Conservation (phyloP, 352 stramenopile genomes). For the Hyaloperonospora arabidopsidis region DNA sequence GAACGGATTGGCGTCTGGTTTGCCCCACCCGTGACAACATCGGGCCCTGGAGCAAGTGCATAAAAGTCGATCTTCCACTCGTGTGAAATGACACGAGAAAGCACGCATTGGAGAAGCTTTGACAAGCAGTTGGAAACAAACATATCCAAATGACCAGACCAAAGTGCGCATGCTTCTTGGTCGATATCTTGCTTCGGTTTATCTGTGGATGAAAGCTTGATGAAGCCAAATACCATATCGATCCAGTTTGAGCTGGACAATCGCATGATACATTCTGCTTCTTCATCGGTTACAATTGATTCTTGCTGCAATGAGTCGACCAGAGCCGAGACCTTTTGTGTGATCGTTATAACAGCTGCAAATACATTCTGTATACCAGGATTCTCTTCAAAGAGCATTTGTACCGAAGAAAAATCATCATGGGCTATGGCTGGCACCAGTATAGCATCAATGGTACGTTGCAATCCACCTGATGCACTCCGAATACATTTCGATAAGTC, state of each 20-base stretch:
- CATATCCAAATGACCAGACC: conserved; percentile 16
- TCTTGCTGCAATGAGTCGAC: conserved; percentile 8
- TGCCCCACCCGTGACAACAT: not conserved
- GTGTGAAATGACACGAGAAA: conserved; percentile 22
- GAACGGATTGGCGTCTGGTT: conserved; percentile 9
- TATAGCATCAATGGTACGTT: conserved; percentile 4
- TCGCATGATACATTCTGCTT: conserved; percentile 10
- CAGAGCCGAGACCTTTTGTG: conserved; percentile 18
- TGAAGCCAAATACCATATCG: conserved; percentile 12
- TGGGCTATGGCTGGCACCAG: not conserved
- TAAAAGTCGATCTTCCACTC: conserved; percentile 47
- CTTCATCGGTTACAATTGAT: conserved; percentile 8
- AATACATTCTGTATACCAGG: conserved; percentile 19
- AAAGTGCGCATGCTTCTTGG: conserved; percentile 7
- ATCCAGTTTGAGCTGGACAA: conserved; percentile 18
- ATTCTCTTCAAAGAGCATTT: conserved; percentile 9
- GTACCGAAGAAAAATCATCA: not conserved
- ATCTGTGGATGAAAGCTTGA: conserved; percentile 7
- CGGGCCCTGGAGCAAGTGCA: not conserved
- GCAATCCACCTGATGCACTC: conserved; percentile 2
- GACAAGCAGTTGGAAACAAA: conserved; percentile 22
- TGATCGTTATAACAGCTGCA: conserved; percentile 14
- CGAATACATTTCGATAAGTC: conserved; percentile 13
- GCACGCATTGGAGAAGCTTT: conserved; percentile 24
- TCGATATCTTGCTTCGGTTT: conserved; percentile 1